Conservation (phyloP, 1,284 basidiomycete genomes). For the Anthracocystis walkeri region DNA sequence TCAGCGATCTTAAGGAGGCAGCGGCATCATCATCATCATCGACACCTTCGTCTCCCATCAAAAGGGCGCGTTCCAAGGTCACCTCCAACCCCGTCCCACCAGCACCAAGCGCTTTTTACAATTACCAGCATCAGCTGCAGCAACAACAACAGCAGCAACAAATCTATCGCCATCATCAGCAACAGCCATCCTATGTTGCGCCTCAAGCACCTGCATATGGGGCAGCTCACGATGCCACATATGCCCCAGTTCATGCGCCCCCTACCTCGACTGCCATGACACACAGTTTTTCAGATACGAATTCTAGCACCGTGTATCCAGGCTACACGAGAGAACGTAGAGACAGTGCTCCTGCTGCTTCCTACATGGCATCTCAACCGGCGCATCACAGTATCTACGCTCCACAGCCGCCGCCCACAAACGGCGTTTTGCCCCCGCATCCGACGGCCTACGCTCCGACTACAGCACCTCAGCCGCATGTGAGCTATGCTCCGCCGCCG, state of each 20-base stretch:
- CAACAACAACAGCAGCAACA: slow-evolving; percentile 37
- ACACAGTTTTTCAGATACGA: slow-evolving; percentile 27
- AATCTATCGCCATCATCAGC: slow-evolving; percentile 30
- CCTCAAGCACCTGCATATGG: slow-evolving; percentile 15
- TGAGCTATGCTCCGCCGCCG: slow-evolving; percentile 6
- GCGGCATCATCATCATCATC: slow-evolving; percentile 21
- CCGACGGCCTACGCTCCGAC: slow-evolving; percentile 10
- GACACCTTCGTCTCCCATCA: slow-evolving; percentile 24
- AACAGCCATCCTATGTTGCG: slow-evolving; percentile 6
- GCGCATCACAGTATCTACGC: slow-evolving; percentile 11
- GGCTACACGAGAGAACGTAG: slow-evolving; percentile 26
- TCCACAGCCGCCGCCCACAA: slow-evolving; percentile 11
- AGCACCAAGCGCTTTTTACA: slow-evolving; percentile 46
- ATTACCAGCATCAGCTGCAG: slow-evolving; percentile 51
- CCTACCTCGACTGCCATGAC: slow-evolving; percentile 31
- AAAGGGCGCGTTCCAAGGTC: slow-evolving; percentile 39
- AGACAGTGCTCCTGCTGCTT: slow-evolving; percentile 28
- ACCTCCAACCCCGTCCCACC: slow-evolving; percentile 37
- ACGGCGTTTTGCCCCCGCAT: slow-evolving; percentile 11
- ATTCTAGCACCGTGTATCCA: slow-evolving; percentile 4
- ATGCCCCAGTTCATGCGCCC: slow-evolving; percentile 7
- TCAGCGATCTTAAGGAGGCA: slow-evolving; percentile 26
- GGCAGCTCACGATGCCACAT: slow-evolving; percentile 6
- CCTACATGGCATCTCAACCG: slow-evolving; percentile 15
- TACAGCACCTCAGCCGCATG: slow-evolving; percentile 12